These are phyloP conservation scores for Nakazawaea peltata DNA, from an alignment of 805 yeast genomes.

Conservation along the genomic window DNA sequence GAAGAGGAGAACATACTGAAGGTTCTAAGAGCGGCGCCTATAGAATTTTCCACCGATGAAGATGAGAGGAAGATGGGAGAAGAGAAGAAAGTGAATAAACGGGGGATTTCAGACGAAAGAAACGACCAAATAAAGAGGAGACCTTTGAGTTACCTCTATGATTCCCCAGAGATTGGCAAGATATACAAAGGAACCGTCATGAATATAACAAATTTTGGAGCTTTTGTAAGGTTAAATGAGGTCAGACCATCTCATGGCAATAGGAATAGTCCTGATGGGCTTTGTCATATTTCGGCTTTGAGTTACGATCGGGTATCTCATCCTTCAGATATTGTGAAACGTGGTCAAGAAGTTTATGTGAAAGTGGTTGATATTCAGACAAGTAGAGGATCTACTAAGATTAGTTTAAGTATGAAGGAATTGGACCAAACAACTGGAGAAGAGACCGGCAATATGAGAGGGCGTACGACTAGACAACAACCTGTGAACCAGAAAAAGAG, in stretches of 20 bases:
- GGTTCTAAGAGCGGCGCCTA: neutral
- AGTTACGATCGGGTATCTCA: conserved; percentile 39
- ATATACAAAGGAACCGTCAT: conserved; percentile 57
- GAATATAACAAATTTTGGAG: conserved; percentile 64
- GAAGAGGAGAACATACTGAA: neutral
- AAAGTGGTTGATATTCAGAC: conserved; percentile 36
- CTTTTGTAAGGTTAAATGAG: conserved; percentile 53
- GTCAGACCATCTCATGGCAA: conserved; percentile 17
- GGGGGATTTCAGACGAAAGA: neutral
- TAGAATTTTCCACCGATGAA: neutral
- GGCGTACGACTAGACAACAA: conserved; percentile 1
- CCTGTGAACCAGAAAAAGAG: conserved; percentile 23
- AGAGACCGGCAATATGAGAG: conserved; percentile 12
- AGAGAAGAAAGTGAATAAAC: neutral
- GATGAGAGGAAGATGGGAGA: neutral
- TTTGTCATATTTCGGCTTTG: conserved; percentile 74
- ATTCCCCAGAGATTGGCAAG: conserved; percentile 30
- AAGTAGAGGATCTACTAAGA: conserved; percentile 30
- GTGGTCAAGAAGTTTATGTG: conserved; percentile 58
- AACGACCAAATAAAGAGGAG: neutral
- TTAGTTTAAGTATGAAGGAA: conserved; percentile 61
- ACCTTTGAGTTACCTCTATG: conserved; percentile 15
- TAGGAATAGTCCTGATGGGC: conserved; percentile 39
- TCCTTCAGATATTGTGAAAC: conserved; percentile 50
- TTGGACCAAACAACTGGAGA: conserved; percentile 67